Evolutionary conservation across 805 yeast genomes (phyloP).

Genomic region (Metschnikowia corniflorae): DNA sequence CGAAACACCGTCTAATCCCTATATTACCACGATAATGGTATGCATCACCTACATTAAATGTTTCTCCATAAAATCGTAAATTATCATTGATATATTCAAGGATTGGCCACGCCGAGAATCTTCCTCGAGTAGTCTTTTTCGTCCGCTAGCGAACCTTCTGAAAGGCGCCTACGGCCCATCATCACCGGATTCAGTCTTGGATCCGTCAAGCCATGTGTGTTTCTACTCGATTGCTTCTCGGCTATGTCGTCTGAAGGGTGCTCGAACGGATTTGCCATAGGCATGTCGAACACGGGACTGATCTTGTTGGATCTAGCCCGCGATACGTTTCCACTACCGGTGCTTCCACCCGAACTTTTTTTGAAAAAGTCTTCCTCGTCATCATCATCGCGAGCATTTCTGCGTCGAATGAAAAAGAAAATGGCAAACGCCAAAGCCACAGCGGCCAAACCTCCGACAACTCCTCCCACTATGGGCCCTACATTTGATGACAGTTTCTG

Average conservation of each 20-base stretch:
- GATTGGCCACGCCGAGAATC: slow-evolving; percentile 83
- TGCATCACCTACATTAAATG: neutral
- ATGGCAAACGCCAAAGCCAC: slow-evolving; percentile 22
- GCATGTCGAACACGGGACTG: slow-evolving; percentile 36
- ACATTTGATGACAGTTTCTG: slow-evolving; percentile 26
- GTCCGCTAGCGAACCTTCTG: slow-evolving; percentile 85
- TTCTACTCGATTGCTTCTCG: slow-evolving; percentile 16
- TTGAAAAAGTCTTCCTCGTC: slow-evolving; percentile 39
- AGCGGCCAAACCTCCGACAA: slow-evolving; percentile 40
- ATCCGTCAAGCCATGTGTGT: slow-evolving; percentile 32
- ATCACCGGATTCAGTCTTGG: slow-evolving; percentile 71
- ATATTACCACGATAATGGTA: too few relatives aligned
- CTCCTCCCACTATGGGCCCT: slow-evolving; percentile 45
- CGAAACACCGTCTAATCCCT: too few relatives aligned
- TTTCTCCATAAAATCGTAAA: slow-evolving; percentile 7
- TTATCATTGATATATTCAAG: slow-evolving; percentile 26
- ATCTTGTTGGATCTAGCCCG: slow-evolving; percentile 22
- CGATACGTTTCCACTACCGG: slow-evolving; percentile 28
- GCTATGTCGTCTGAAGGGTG: slow-evolving; percentile 50
- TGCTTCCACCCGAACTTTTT: slow-evolving; percentile 35
- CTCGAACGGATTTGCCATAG: slow-evolving; percentile 59
- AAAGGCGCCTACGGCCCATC: slow-evolving; percentile 78
- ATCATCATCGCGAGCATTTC: slow-evolving; percentile 51
- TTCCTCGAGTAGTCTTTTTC: slow-evolving; percentile 79
- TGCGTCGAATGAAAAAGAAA: slow-evolving; percentile 32